A percentile compares a stretch with the other conserved stretches of the same genome.
phyloP scores from a whole-genome alignment of 2,329 filamentous ascomycete genomes.

The Fusarium sp. region DNA sequence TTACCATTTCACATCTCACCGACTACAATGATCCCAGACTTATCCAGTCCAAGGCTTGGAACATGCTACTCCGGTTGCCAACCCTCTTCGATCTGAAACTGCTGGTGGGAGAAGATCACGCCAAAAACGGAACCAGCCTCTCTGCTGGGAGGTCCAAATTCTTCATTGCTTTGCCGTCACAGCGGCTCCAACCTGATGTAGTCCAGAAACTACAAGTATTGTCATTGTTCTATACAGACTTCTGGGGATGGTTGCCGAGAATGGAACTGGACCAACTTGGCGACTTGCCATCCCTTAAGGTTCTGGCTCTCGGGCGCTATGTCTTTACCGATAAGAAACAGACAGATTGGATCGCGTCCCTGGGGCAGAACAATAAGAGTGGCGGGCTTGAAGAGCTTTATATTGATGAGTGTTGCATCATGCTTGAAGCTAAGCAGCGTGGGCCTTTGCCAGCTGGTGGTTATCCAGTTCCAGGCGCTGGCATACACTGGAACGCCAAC shows the following conservation, averaged over 20 bases:
- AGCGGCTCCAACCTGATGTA: constrained; percentile 24
- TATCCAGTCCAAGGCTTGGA: neutral
- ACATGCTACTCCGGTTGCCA: neutral
- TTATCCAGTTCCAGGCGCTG: too few relatives aligned
- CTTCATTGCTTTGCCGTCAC: constrained; percentile 14
- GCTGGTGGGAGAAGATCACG: neutral
- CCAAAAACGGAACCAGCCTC: fast-evolving
- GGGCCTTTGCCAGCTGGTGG: neutral
- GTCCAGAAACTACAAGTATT: constrained; percentile 45
- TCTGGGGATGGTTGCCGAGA: constrained; percentile 52
- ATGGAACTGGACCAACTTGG: constrained; percentile 44
- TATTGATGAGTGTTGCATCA: constrained; percentile 54
- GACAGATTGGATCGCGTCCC: constrained; percentile 55
- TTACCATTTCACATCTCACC: neutral
- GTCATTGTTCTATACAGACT: constrained; percentile 48
- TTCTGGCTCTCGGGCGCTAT: constrained; percentile 53
- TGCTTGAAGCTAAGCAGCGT: neutral
- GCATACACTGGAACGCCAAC: too few relatives aligned
- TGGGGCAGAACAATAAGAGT: constrained; percentile 12
- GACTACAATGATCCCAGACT: neutral
- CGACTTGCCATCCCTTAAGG: constrained; percentile 50
- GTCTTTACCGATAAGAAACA: constrained; percentile 56
- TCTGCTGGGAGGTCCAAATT: neutral
- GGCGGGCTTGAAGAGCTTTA: constrained; percentile 50
- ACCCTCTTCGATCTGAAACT: neutral